A percentile compares a stretch with the other conserved stretches of the same genome.
Conservation (phyloP, 306 rosid species). For the Prosopis cineraria region DNA sequence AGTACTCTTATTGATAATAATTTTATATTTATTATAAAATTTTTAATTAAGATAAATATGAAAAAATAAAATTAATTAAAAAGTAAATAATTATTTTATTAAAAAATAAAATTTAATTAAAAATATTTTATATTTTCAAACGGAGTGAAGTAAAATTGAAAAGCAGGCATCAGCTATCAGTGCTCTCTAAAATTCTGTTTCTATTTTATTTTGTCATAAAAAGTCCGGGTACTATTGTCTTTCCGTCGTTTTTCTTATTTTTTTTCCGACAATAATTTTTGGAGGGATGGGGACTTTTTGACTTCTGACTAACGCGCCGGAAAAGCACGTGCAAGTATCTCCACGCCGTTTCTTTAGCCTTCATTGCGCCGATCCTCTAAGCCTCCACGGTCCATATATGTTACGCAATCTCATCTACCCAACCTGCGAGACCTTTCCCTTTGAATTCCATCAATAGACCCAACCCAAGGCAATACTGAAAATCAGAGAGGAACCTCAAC, state of each 20-base stretch:
- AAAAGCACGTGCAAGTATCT: conserved; percentile 25
- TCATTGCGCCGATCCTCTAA: background rate
- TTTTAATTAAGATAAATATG: too few relatives aligned
- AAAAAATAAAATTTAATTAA: too few relatives aligned
- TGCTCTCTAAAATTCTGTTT: background rate
- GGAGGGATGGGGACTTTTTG: background rate
- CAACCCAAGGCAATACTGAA: background rate
- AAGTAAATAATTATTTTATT: too few relatives aligned
- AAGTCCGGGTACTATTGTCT: background rate
- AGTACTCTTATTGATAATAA: too few relatives aligned
- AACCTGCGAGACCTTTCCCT: background rate
- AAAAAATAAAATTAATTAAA: too few relatives aligned
- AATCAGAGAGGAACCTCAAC: conserved; percentile 32
- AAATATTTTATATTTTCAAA: too few relatives aligned
- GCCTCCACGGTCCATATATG: background rate
- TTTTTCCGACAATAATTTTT: background rate
- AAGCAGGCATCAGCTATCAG: background rate
- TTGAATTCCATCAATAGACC: background rate
- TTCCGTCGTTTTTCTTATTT: background rate
- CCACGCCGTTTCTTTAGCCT: background rate
- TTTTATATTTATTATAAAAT: too few relatives aligned
- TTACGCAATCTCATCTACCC: background rate
- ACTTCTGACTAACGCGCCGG: conserved; percentile 24
- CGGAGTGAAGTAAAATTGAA: too few relatives aligned
- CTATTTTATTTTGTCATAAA: background rate